Evolutionary conservation across 2,329 filamentous ascomycete genomes (phyloP).

Genomic region (Botryotinia convoluta): DNA sequence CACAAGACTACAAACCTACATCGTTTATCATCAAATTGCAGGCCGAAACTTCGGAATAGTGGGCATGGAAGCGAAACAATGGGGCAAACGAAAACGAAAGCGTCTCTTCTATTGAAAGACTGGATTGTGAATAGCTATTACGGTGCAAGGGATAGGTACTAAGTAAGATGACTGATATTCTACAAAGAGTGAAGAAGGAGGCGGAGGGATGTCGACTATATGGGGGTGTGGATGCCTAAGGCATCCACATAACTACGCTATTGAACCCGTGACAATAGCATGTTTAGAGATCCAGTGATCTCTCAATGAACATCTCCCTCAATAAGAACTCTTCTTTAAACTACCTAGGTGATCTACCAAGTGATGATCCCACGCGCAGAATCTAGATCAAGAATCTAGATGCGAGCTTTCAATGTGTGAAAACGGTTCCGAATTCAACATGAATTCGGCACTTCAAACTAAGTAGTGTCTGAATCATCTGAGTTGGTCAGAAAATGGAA

Average conservation of each 20-base stretch:
- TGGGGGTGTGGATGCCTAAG: too few species aligned
- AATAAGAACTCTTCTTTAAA: neutral
- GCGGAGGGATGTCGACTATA: too few species aligned
- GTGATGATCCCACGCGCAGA: neutral
- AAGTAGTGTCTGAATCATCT: neutral
- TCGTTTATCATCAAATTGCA: too few species aligned
- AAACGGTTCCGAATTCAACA: fast-evolving
- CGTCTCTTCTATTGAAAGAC: neutral
- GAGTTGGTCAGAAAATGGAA: neutral
- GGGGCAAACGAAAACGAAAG: neutral
- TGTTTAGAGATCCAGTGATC: neutral
- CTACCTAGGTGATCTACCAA: neutral
- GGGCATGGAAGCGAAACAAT: neutral
- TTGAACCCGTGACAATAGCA: too few species aligned
- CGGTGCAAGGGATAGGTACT: too few species aligned
- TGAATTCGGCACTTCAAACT: neutral
- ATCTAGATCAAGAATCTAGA: neutral
- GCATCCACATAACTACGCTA: too few species aligned
- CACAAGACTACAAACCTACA: too few species aligned
- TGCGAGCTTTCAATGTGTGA: neutral
- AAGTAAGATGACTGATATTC: too few species aligned
- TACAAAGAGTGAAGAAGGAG: too few species aligned
- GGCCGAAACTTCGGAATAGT: neutral
- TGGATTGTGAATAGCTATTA: neutral
- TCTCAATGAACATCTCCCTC: neutral